Percentiles rank a stretch among this genome's conserved stretches.
Evolutionary conservation across 2,329 filamentous ascomycete species (phyloP).

Genomic region (Capronia epimyces): DNA sequence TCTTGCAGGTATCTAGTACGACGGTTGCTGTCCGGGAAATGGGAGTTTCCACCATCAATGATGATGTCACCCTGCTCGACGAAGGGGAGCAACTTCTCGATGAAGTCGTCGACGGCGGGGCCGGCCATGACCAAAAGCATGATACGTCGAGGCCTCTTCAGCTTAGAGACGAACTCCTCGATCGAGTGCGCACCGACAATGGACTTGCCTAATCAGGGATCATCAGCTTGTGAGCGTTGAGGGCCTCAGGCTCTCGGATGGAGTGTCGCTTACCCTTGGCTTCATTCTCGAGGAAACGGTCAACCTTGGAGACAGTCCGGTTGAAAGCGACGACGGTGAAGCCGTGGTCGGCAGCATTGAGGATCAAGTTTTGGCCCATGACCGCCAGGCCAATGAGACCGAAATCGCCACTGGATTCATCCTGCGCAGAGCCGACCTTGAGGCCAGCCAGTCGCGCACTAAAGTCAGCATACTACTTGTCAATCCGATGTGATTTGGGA

Average conservation of each 20-base stretch:
- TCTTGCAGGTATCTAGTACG: constrained; percentile 77
- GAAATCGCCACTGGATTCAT: constrained; percentile 67
- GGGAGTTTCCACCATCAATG: constrained; percentile 98
- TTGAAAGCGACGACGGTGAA: constrained; percentile 97
- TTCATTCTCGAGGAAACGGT: constrained; percentile 85
- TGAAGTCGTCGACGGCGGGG: constrained; percentile 97
- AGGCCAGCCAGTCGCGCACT: constrained; percentile 72
- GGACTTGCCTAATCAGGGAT: constrained; percentile 63
- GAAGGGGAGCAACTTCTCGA: constrained; percentile 83
- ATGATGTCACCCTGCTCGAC: constrained; percentile 90
- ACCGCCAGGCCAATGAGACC: constrained; percentile 89
- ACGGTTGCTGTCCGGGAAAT: constrained; percentile 98
- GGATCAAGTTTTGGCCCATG: constrained; percentile 83
- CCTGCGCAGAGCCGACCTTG: constrained; percentile 59
- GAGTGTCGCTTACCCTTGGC: constrained; percentile 60
- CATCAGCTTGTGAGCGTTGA: neutral
- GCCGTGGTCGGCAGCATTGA: constrained; percentile 84
- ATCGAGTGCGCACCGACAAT: constrained; percentile 89
- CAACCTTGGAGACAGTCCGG: constrained; percentile 97
- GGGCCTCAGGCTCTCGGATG: neutral
- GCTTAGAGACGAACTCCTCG: constrained; percentile 91
- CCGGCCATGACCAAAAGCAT: constrained; percentile 99
- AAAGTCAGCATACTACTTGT: constrained; percentile 43
- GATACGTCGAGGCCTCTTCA: constrained; percentile 93
- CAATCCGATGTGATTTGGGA: constrained; percentile 26